Evolutionary conservation across 1,284 basidiomycete genomes (phyloP), one percentile per base, ranked within the genome.

Genomic region (Ganoderma sinense): DNA sequence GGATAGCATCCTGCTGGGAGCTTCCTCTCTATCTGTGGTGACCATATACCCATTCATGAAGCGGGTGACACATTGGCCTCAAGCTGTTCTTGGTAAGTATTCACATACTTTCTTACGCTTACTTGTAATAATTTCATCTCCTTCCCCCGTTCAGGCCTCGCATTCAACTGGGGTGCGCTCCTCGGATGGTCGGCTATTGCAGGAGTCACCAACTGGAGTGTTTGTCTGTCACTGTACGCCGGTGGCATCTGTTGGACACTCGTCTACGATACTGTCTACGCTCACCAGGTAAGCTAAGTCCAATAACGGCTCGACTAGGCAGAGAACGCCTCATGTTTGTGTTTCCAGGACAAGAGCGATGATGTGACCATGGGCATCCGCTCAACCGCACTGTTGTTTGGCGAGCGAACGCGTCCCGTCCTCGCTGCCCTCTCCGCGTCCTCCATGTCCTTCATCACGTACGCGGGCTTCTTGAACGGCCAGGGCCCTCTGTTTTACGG

Each of bases 241-340:
- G 96, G 97, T 3, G 94, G 95, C 8, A 85, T 97, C 41, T 91
- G 91, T 75, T 99, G 97, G 96, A 98, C 97, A 63, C 87, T 99
- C 66, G 94, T 97, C 1, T 99, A 99, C 78, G 98, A 99, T 78
- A 98, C 93, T 62, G 97, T 99, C 75, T 99, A 99, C 78, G 98
- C 98, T 2, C 98, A 99, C 81, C 97, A 98, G 85, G 95, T 94
- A 70, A 45, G 83, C 74, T 29, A 14, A 29, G 26, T 2, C 36
- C 29, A 36, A 40, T 4, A 6, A 8, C 11, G 40, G 40, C 23
- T 29, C 23, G 13, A 40, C 7, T 36, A 3, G 2, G 23, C 26
- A 41, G 23, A 40, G 1, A 43, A 26, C 16, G 39, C 16, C 23
- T 16, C 13, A 58, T 13, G 41, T n/a, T 48, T 67, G 14, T n/a